phyloP scores from a whole-genome alignment of 2,329 filamentous ascomycete genomes.

The Xylariaceae sp. region DNA sequence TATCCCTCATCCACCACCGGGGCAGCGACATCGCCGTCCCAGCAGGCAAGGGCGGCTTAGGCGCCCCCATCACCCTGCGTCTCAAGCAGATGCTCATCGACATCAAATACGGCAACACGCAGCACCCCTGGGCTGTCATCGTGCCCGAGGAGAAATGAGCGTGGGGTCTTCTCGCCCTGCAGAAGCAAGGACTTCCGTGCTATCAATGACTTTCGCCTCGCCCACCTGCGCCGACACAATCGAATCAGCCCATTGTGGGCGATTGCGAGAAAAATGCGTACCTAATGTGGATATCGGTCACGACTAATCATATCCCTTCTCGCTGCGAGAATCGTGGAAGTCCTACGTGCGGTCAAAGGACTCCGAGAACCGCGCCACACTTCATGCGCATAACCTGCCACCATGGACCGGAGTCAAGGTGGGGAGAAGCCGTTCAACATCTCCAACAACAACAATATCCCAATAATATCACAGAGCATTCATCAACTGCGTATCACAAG shows the following conservation, averaged over 20 bases:
- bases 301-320: too few species aligned
- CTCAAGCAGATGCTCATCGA: conserved; percentile 66
- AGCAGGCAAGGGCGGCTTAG: conserved; percentile 50
- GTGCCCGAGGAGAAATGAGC: conserved; percentile 53
- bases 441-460: not conserved
- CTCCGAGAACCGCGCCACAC: not conserved
- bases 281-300: too few species aligned
- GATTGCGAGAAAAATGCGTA: too few species aligned
- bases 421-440: not conserved
- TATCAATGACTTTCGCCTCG: too few species aligned
- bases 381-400: not conserved
- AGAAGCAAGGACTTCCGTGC: not conserved
- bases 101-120: conserved; percentile 69
- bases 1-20: conserved; percentile 65
- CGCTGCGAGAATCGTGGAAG: too few species aligned
- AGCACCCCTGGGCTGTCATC: conserved; percentile 67
- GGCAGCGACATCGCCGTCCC: conserved; percentile 60
- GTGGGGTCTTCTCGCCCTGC: not conserved
- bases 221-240: too few species aligned
- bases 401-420: not conserved
- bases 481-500: conserved; percentile 2
- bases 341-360: too few species aligned
- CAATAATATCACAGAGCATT: too few species aligned
- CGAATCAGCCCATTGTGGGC: too few species aligned
- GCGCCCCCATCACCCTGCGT: conserved; percentile 53